Evolutionary conservation across 306 rosid genomes (phyloP).

Genomic region (Rosa chinensis): DNA sequence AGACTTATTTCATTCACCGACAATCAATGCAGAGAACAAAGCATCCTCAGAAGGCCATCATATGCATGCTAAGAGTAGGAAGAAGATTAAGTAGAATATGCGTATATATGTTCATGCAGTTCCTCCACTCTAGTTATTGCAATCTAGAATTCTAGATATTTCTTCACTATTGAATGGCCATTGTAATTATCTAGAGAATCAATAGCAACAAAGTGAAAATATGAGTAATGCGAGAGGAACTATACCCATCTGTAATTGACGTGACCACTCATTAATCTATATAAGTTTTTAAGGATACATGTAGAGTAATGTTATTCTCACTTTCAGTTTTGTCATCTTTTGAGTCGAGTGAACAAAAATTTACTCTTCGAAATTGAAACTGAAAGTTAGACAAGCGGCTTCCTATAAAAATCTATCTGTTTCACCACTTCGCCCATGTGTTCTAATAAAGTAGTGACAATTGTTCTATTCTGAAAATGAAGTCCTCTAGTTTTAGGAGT

Average conservation of each 20-base stretch:
- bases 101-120: background rate
- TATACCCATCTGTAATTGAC: background rate
- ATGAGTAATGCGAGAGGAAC: background rate
- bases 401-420: background rate
- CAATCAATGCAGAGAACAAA: constrained; percentile 22
- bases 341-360: background rate
- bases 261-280: background rate
- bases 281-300: background rate
- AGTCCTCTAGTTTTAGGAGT: background rate
- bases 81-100: background rate
- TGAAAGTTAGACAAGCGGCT: background rate
- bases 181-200: background rate
- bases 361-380: background rate
- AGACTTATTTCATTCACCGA: constrained; percentile 27
- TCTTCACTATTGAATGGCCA: background rate
- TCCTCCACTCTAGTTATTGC: background rate
- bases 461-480: background rate
- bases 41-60: constrained; percentile 13
- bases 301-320: background rate
- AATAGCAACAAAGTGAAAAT: background rate
- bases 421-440: background rate
- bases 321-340: background rate
- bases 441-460: background rate
- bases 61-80: constrained; percentile 23
- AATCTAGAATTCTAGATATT: background rate